A percentile compares a stretch with the other conserved stretches of the same genome.
Evolutionary conservation across 441 rosid species (phyloP).

Genomic region (Viola pubescens): DNA sequence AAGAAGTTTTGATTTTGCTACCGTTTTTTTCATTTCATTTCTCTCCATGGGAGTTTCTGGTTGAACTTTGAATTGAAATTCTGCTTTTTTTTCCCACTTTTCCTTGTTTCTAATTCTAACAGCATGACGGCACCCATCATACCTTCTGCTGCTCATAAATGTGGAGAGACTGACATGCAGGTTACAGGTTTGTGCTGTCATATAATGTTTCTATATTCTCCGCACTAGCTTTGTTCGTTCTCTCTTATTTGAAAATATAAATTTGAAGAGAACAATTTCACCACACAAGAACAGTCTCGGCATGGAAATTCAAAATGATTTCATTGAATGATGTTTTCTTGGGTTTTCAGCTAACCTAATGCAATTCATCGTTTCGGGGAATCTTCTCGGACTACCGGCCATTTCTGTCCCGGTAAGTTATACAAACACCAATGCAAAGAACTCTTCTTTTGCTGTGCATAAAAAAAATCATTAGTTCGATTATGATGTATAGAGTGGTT

Average conservation of each 20-base stretch:
- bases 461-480: no score
- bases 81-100: neutral
- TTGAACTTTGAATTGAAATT: slow-evolving; percentile 1
- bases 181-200: slow-evolving; percentile 44
- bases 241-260: no score
- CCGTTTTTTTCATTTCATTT: no score
- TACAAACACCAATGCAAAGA: neutral
- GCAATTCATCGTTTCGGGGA: slow-evolving; percentile 53
- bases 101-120: slow-evolving; percentile 18
- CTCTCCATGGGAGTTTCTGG: no score
- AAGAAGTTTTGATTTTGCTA: no score
- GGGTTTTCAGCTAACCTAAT: slow-evolving; percentile 56
- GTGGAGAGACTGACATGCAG: slow-evolving; percentile 64
- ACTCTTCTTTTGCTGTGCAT: neutral
- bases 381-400: slow-evolving; percentile 83
- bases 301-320: no score
- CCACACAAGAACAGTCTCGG: no score
- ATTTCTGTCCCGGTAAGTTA: slow-evolving; percentile 69
- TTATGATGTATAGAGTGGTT: no score
- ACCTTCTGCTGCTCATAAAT: slow-evolving; percentile 34
- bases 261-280: no score
- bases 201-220: no score
- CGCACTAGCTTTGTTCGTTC: no score
- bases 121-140: slow-evolving; percentile 90
- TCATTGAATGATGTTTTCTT: neutral